Percentiles rank a stretch among this genome's conserved stretches.
phyloP scores from a whole-genome alignment of 805 yeast species.

The Phaffomyces opuntiae region DNA sequence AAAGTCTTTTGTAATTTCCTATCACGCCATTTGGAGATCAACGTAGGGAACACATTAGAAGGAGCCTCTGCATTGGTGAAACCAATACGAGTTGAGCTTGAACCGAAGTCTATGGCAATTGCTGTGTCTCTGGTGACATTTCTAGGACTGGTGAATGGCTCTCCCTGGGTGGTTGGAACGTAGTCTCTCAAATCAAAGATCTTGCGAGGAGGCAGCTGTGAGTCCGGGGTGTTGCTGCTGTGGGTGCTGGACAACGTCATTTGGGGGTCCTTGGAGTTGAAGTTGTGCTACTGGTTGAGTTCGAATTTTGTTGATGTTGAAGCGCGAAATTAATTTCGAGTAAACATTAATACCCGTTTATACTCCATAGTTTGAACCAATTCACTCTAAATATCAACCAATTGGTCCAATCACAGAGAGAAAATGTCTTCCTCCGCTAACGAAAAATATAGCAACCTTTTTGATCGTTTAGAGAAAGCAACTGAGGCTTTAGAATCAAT shows the following conservation, averaged over 20 bases:
- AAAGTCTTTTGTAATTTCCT: conserved; percentile 55
- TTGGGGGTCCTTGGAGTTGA: not conserved
- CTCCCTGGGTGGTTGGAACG: conserved; percentile 22
- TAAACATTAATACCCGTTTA: not conserved
- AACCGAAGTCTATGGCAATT: conserved; percentile 84
- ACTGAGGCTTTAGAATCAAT: conserved; percentile 22
- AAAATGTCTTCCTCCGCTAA: conserved; percentile 2
- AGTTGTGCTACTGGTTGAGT: too few relatives aligned
- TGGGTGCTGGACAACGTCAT: not conserved
- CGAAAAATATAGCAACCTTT: conserved; percentile 12
- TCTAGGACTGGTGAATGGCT: conserved; percentile 37
- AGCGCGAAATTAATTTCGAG: not conserved
- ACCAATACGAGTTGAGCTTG: conserved; percentile 54
- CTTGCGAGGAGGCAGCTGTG: conserved; percentile 6
- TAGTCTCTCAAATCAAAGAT: conserved; percentile 19
- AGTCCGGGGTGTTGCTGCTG: not conserved
- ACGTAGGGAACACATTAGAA: conserved; percentile 59
- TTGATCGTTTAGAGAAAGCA: conserved; percentile 20
- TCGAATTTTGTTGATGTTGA: too few relatives aligned
- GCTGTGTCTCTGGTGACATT: conserved; percentile 52
- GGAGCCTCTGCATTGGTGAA: conserved; percentile 41
- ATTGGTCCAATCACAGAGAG: not conserved
- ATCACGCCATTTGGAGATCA: conserved; percentile 72
- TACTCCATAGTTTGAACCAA: not conserved
- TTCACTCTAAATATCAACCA: not conserved